Base-by-base conservation (phyloP, 2,329 filamentous ascomycete species). In the Xylariaceae sp. region DNA sequence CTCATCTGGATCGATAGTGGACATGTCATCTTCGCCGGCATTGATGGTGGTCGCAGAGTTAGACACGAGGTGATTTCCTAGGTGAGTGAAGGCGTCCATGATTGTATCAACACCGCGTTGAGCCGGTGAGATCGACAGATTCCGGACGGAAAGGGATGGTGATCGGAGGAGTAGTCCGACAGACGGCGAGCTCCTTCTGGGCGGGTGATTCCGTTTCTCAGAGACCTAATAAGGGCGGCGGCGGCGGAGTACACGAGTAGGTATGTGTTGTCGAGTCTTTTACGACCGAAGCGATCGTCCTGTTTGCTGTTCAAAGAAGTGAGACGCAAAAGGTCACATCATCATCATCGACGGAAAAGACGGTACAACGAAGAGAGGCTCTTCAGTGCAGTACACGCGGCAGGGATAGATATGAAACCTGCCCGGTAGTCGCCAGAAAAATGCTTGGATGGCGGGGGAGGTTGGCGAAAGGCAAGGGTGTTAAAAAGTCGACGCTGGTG, bases 41-140 rank as follows among this genome's bases (percentile, higher is more conserved):
- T 95, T 96, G 75, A 97, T 96, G 63, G 88, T 90, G 61, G 88
- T 87, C 57, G 88, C 89, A 55, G 88, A 91, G 76, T 92, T 89
- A 70, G 89, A 92, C 71, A 94, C 86, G 68, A 92, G 79, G 76
- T 92, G 88, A 77, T 94, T 96, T 70, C 88, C 89, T 71, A 93
- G 85, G 76, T 94, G 88, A 64, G 88, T 93, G 74, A 95, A 96
- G 67, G 90, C 89, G 73, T 88, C 89, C 80, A 64, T 64, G 11
- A 94, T 90, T 90, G 94, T 93, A 68, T 67, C 78, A 61, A 66
- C 59, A 65, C 67, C 65, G 62, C 59, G 62, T 58, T 61, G 57
- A 57, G 59, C 60, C 61, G 63, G 62, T 65, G 64, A 53, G 65
- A 62, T 65, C 63, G 62, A 60, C 39, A 51, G 34, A 42, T 34